A percentile compares a stretch with the other conserved stretches of the same genome.
phyloP scores from a whole-genome alignment of 1,139 yeast species.

The Lodderomyces theae region DNA sequence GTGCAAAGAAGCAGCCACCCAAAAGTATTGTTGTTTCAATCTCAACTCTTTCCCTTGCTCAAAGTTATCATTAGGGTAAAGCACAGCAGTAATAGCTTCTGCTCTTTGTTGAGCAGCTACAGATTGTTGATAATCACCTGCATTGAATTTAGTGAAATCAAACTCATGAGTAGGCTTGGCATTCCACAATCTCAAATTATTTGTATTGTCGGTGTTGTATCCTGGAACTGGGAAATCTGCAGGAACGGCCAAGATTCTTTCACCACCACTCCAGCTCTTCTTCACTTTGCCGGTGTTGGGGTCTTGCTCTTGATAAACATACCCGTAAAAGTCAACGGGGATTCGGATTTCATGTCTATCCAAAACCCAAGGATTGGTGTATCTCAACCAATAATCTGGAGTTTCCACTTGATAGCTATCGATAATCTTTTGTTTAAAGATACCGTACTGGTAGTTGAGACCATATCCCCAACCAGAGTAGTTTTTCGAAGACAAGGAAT shows the following conservation, averaged over 20 bases:
- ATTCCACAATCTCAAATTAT: constrained; percentile 88
- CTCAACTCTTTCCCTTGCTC: constrained; percentile 89
- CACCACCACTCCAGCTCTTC: constrained; percentile 82
- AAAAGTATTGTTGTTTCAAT: constrained; percentile 92
- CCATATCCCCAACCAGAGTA: constrained; percentile 98
- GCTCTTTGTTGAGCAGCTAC: constrained; percentile 85
- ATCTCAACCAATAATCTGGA: constrained; percentile 91
- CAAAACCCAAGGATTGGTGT: constrained; percentile 90
- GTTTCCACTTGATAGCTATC: constrained; percentile 93
- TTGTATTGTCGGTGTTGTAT: constrained; percentile 76
- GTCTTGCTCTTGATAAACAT: constrained; percentile 65
- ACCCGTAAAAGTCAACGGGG: constrained; percentile 91
- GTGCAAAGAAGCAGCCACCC: constrained; percentile 93
- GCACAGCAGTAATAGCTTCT: constrained; percentile 86
- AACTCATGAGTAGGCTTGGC: constrained; percentile 89
- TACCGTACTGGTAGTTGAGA: constrained; percentile 88
- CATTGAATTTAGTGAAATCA: constrained; percentile 87
- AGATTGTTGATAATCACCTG: constrained; percentile 86
- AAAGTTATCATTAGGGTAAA: constrained; percentile 91
- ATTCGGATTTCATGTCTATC: constrained; percentile 83
- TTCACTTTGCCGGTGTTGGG: constrained; percentile 51
- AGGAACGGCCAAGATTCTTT: constrained; percentile 87
- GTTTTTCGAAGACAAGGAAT: constrained; percentile 80
- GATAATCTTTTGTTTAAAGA: constrained; percentile 84
- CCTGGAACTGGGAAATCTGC: constrained; percentile 95